These are phyloP conservation scores for Diplosphaera chodatii DNA, from an alignment of 139 green algal species.

Conservation along the genomic window DNA sequence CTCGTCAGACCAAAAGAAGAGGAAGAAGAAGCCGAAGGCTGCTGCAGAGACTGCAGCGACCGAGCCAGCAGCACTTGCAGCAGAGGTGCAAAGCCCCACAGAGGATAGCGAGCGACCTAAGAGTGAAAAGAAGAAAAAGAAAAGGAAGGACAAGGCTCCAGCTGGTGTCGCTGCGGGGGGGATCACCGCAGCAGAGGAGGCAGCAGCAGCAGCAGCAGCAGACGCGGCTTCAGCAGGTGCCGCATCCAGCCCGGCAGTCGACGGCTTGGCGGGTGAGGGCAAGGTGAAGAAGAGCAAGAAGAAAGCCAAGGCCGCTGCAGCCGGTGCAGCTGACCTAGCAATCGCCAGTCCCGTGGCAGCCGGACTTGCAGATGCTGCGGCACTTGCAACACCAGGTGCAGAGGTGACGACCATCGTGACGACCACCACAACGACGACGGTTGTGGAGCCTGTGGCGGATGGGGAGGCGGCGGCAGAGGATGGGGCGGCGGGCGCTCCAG, in stretches of 20 bases:
- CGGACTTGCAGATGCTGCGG: conserved; percentile 13
- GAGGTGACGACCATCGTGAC: neutral
- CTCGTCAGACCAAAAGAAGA: neutral
- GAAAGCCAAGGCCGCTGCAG: neutral
- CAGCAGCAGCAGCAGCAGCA: neutral
- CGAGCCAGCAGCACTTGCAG: neutral
- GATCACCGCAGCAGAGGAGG: neutral
- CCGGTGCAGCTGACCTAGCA: neutral
- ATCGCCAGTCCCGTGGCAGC: neutral
- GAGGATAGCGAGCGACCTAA: neutral
- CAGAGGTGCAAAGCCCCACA: neutral
- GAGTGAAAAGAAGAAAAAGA: conserved; percentile 21
- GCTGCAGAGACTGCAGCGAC: neutral
- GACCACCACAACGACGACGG: neutral
- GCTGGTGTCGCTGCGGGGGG: no score
- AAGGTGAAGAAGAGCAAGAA: no score
- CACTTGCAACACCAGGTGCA: conserved; percentile 1
- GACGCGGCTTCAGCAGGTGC: neutral
- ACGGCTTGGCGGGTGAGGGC: neutral
- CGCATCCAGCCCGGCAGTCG: neutral
- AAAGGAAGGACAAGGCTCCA: conserved; percentile 13
- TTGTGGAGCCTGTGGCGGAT: conserved; percentile 6
- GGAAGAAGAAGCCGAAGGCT: conserved; percentile 16
- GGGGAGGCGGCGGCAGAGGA: neutral
- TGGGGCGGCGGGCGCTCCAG: neutral